Evolutionary conservation across 2,329 filamentous ascomycete genomes (phyloP), one percentile per base, ranked within the genome.

Genomic region (Pseudovirgaria hyperparasitica): DNA sequence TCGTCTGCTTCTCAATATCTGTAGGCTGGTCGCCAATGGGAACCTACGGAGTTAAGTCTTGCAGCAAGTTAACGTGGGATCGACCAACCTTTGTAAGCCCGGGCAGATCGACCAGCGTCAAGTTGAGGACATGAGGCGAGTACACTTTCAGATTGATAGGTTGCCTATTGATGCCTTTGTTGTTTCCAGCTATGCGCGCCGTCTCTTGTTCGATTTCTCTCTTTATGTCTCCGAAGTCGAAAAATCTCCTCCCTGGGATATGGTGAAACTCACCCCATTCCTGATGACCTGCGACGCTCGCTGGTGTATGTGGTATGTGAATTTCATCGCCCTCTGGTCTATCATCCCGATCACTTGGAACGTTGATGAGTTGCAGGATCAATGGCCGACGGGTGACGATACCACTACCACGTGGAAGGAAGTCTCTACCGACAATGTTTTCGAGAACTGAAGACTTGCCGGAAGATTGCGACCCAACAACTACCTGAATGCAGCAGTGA

Each of bases 91-190:
- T 96, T 45, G 90, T 98, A 50, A 98, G 62, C 43, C 90, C 90
- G 4, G 90, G 90, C 48, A 98, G 60, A 66, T 98, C 90, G 34
- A 98, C 90, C 44, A 98, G 65, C 3, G 90, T 98, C 58, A 98
- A 65, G 58, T 92, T 98, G 34, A 98, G 71, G 33, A 98, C 90
- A 54, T 94, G 80, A 14, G 90, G 86, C 23, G 90, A 96, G 63
- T 93, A 98, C 37, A 98, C 90, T 55, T 96, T 96, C 41, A 98
- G 71, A 59, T 98, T 96, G 56, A 98, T 98, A 33, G 90, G 85
- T 52, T 92, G 82, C 37, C 90, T 70, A 56, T 93, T 94, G 63
- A 98, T 98, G 46, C 90, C 90, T 60, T 96, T 96, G 63, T 98
- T 98, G 61, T 72, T 92, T 45, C 90, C 90, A 32, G 81, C 82